Conservation (phyloP, 2,329 filamentous ascomycete genomes). For the Arthroderma sp. region DNA sequence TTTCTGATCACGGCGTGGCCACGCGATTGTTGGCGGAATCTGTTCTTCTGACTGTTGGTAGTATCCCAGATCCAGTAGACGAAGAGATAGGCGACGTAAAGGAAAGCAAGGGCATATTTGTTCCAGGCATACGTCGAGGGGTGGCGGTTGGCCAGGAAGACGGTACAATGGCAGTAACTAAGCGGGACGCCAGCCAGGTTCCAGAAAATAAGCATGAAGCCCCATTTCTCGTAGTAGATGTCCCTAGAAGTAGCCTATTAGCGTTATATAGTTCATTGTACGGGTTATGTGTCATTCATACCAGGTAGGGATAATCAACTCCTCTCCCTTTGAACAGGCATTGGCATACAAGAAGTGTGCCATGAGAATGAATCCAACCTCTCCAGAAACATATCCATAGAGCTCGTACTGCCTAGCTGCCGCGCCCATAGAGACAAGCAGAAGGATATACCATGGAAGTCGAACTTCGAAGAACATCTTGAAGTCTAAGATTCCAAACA, state of each 20-base stretch:
- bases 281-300: slow-evolving; percentile 23
- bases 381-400: slow-evolving; percentile 76
- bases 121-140: slow-evolving; percentile 69
- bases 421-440: slow-evolving; percentile 63
- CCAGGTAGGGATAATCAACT: slow-evolving; percentile 81
- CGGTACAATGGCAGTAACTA: slow-evolving; percentile 85
- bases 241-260: slow-evolving; percentile 43
- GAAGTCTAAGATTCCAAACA: slow-evolving; percentile 76
- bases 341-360: slow-evolving; percentile 88
- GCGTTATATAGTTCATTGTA: neutral
- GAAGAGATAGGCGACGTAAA: slow-evolving; percentile 63
- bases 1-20: slow-evolving; percentile 52
- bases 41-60: slow-evolving; percentile 86
- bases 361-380: slow-evolving; percentile 73
- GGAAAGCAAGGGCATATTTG: slow-evolving; percentile 49
- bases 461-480: slow-evolving; percentile 96
- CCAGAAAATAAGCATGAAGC: slow-evolving; percentile 98
- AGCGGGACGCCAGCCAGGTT: slow-evolving; percentile 84
- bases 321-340: slow-evolving; percentile 82
- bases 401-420: slow-evolving; percentile 72
- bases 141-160: slow-evolving; percentile 75
- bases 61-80: slow-evolving; percentile 91
- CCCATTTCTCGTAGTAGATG: slow-evolving; percentile 95
- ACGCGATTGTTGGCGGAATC: slow-evolving; percentile 69
- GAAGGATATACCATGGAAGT: slow-evolving; percentile 82